Percentiles rank a stretch among this genome's conserved stretches.
Evolutionary conservation across 441 rosid species (phyloP).

Genomic region (Pelargonium citronellum): DNA sequence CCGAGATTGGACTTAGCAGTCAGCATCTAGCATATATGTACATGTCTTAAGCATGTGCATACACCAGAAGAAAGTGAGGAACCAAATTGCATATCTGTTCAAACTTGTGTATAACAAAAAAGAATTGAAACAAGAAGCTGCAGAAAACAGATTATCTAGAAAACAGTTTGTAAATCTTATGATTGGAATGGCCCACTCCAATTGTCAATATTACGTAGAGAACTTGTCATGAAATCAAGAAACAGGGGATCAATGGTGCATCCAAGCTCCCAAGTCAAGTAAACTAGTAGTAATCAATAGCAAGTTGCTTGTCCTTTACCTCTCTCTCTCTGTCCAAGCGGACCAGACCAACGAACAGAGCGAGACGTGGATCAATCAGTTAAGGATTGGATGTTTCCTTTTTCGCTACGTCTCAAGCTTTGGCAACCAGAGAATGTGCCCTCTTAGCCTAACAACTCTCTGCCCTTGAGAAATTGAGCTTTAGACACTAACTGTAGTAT

Average conservation of each 20-base stretch:
- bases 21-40: neutral
- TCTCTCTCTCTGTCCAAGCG: neutral
- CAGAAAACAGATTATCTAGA: no score
- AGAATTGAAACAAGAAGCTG: no score
- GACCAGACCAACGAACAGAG: neutral
- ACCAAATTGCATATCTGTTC: no score
- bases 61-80: neutral
- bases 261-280: constrained; percentile 38
- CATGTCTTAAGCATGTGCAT: neutral
- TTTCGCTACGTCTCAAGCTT: constrained; percentile 23
- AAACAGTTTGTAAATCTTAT: no score
- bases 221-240: constrained; percentile 17
- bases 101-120: no score
- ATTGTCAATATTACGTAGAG: no score
- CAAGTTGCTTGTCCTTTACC: constrained; percentile 48
- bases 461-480: constrained; percentile 11
- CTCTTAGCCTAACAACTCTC: constrained; percentile 20
- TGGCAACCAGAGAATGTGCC: constrained; percentile 30
- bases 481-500: neutral
- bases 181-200: no score
- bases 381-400: constrained; percentile 32
- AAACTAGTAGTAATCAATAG: constrained; percentile 23
- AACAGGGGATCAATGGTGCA: constrained; percentile 3
- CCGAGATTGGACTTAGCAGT: neutral
- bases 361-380: constrained; percentile 27